Evolutionary conservation across 2,329 filamentous ascomycete genomes (phyloP).

Genomic region (Verticillium isaacii): DNA sequence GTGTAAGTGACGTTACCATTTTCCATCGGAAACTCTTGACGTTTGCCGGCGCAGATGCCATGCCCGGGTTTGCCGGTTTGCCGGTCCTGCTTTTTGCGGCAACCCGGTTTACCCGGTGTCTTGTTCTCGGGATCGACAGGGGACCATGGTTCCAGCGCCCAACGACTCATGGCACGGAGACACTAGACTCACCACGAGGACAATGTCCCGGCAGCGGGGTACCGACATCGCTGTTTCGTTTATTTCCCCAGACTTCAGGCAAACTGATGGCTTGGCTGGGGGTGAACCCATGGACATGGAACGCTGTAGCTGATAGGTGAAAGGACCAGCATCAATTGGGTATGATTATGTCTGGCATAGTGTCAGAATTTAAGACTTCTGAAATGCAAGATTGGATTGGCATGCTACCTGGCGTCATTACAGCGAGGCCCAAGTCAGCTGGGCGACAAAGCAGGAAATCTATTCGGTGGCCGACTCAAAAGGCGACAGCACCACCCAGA

Average conservation of each 20-base stretch:
- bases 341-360: no score
- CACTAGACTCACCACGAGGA: not conserved
- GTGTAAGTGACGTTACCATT: not conserved
- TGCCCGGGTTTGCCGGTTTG: not conserved
- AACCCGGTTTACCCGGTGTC: not conserved
- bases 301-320: no score
- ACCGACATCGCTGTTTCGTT: not conserved
- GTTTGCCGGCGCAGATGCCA: not conserved
- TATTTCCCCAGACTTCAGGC: not conserved
- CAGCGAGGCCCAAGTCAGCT: no score
- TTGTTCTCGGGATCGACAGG: not conserved
- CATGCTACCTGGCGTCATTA: no score
- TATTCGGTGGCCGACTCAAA: not conserved
- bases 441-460: not conserved
- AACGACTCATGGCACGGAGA: not conserved
- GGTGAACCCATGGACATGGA: not conserved
- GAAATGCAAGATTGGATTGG: no score
- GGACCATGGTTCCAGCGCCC: not conserved
- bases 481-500: conserved; percentile 27
- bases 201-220: not conserved
- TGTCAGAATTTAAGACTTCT: no score
- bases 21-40: not conserved
- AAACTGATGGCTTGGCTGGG: not conserved
- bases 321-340: no score
- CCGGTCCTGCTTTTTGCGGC: not conserved